A percentile compares a stretch with the other conserved stretches of the same genome.
phyloP scores from a whole-genome alignment of 805 yeast genomes.

The Kazachstania taianensis region DNA sequence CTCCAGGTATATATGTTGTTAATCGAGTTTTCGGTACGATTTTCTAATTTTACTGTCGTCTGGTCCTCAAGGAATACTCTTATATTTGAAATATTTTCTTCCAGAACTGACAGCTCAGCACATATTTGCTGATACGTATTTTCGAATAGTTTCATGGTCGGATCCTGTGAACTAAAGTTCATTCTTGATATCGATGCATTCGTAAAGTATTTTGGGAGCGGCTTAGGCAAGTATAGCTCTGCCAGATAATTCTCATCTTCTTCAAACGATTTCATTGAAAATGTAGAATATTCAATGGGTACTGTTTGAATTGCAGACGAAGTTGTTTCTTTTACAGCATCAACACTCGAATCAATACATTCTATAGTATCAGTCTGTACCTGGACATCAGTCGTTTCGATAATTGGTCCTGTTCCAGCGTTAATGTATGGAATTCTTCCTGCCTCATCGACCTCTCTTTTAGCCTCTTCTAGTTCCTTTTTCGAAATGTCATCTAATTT shows the following conservation, averaged over 20 bases:
- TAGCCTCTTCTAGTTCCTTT: conserved; percentile 12
- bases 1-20: conserved; percentile 31
- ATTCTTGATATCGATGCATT: conserved; percentile 13
- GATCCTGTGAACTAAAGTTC: conserved; percentile 9
- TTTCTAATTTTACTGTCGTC: conserved; percentile 12
- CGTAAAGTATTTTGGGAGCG: conserved; percentile 13
- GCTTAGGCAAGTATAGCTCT: conserved; percentile 14
- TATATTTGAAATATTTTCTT: conserved; percentile 24
- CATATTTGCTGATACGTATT: conserved; percentile 19
- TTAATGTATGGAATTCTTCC: too few species aligned
- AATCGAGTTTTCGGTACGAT: conserved; percentile 23
- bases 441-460: neutral
- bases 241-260: conserved; percentile 28
- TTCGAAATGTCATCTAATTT: conserved; percentile 14
- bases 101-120: conserved; percentile 28
- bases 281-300: conserved; percentile 6
- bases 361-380: conserved; percentile 10
- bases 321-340: conserved; percentile 8
- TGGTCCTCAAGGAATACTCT: conserved; percentile 29
- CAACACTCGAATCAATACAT: conserved; percentile 14
- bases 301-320: conserved; percentile 16
- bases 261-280: conserved; percentile 23
- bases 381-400: conserved; percentile 1
- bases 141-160: conserved; percentile 18
- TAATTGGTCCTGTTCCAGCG: too few species aligned